Evolutionary conservation across 352 stramenopile genomes (phyloP), one percentile per base, ranked within the genome.

Genomic region (Pythium rishiriense): DNA sequence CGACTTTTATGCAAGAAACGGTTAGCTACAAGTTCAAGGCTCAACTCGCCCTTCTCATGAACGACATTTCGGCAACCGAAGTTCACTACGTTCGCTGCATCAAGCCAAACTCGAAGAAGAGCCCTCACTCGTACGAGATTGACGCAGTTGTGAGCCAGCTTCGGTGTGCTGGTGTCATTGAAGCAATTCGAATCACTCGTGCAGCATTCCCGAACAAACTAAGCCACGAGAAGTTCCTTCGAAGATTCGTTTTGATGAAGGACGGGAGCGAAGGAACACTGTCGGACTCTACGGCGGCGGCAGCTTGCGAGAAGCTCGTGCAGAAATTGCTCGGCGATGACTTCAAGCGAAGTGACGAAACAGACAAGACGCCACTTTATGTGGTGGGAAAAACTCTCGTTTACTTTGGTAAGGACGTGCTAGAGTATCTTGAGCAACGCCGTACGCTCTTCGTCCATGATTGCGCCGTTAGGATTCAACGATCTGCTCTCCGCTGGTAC

Each of bases 131-230:
- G 21, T 97, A 93, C 65, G 94, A 99, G 48, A 88, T 94, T 43
- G 72, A 85, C 57, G 66, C 75, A 0, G 90, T 97, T 29, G 79
- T 96, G 29, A 92, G 88, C 54, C 90, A 97, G 58, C 74, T 97
- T 47, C 85, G 90, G 5, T 97, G 86, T 58, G 90, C 88, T 3
- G 90, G 90, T 61, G 88, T 97, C 24, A 85, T 97, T 33, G 88
- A 97, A 72, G 90, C 90, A 1, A 96, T 97, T 49, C 87, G 90
- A 24, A 97, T 97, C 58, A 95, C 86, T 46, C 82, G 90, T 22
- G 83, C 87, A 1, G 85, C 90, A 1, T 97, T 96, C 64, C 90
- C 90, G 3, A 97, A 97, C 81, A 98, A 98, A 52, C 88, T 99
- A 68, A 78, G 78, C 26, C 97, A 99, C 73, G 75, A 96, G 58